Base-by-base conservation (phyloP, 495 filamentous ascomycete species). In the Penicillium atrosanguineum region DNA sequence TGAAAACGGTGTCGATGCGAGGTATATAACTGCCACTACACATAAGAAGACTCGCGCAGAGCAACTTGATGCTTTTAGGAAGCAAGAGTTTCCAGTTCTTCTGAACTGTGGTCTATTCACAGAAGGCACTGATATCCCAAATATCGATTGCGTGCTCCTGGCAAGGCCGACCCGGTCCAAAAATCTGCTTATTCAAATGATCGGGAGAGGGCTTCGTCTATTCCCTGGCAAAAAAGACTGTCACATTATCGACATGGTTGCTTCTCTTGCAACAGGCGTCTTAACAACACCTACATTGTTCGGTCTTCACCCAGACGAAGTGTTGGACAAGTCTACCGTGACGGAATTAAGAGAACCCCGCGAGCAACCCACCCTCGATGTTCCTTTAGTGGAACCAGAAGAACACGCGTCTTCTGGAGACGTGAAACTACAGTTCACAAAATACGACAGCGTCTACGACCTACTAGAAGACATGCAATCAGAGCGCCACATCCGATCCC, bases 91-190 rank as follows among this genome's bases (percentile, higher is more conserved):
- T 50, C 90, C 89, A 0, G 89, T 99, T 6, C 81, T 99, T 15
- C 67, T 99, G 31, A 99, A 99, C 65, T 97, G 94, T 68, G 91
- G 91, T 4, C 85, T 99, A 45, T 97, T 96, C 59, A 97, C 93
- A 3, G 94, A 99, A 73, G 93, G 87, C 14, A 99, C 95, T 9
- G 94, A 99, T 63, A 94, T 97, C 16, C 94, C 94, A 4, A 97
- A 97, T 64, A 90, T 97, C 52, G 94, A 99, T 67, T 97, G 94
- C 53, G 80, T 99, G 9, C 64, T 99, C 12, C 76, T 99, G 38
- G 92, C 90, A 6, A 75, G 95, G 31, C 94, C 94, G 4, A 99
- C 94, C 8, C 83, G 84, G 49, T 97, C 94, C 15, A 83, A 87
- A 19, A 97, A 96, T 57, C 76, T 99, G 7, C 78, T 99, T 3